Evolutionary conservation across 345 rosid genomes (phyloP).

Genomic region (Chamaenerion angustifolium): DNA sequence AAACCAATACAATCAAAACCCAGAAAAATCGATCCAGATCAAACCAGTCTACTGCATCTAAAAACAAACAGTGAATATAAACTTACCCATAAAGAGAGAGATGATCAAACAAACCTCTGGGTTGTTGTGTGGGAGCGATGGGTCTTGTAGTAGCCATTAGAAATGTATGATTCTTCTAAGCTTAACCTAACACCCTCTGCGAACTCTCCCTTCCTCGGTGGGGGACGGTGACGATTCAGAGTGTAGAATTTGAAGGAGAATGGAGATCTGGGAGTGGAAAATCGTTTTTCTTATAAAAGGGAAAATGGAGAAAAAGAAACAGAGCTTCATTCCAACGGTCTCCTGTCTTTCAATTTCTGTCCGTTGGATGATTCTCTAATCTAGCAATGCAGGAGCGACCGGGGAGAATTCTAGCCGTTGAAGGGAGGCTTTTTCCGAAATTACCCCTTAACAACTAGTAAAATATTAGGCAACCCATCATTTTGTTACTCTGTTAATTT

Average conservation of each 20-base stretch:
- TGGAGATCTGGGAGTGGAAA: neutral
- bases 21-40: too few relatives aligned
- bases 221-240: neutral
- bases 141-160: conserved; percentile 49
- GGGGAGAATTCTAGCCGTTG: conserved; percentile 36
- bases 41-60: too few relatives aligned
- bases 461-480: neutral
- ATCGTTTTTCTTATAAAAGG: conserved; percentile 23
- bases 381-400: conserved; percentile 14
- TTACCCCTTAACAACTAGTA: conserved; percentile 6
- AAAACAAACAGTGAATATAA: too few relatives aligned
- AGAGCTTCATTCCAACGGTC: conserved; percentile 51
- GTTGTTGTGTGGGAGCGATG: conserved; percentile 27
- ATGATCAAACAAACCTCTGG: conserved; percentile 13
- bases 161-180: neutral
- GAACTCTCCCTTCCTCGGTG: conserved; percentile 2
- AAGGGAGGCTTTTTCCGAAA: conserved; percentile 3
- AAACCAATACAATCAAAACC: too few relatives aligned
- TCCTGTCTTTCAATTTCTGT: conserved; percentile 13
- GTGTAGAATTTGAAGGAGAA: conserved; percentile 2
- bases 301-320: conserved; percentile 10
- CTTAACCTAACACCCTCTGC: neutral
- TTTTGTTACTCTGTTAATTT: too few relatives aligned
- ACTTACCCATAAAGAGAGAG: too few relatives aligned
- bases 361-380: conserved; percentile 33